A percentile compares a stretch with the other conserved stretches of the same genome.
These are phyloP conservation scores for Helichrysum umbraculigerum DNA, from an alignment of 129 eudicot genomes.

Conservation along the genomic window DNA sequence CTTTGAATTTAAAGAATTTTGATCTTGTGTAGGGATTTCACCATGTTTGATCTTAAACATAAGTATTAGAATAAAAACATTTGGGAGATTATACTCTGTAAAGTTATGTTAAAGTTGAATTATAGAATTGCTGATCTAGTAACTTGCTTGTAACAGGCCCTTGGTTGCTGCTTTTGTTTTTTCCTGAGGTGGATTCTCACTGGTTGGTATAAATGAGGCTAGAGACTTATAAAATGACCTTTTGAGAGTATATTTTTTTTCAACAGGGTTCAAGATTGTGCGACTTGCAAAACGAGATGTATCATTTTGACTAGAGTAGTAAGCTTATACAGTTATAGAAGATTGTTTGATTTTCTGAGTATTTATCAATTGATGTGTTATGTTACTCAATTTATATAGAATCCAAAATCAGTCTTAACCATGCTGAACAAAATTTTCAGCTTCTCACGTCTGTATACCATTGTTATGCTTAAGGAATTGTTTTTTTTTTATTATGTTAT, in stretches of 20 bases:
- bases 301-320: slow-evolving; percentile 25
- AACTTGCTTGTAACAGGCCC: slow-evolving; percentile 47
- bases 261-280: not conserved
- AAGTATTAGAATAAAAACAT: not conserved
- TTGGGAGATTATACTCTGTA: not conserved
- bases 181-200: slow-evolving; percentile 87
- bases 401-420: not conserved
- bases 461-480: not conserved
- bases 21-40: not conserved
- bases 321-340: slow-evolving; percentile 6
- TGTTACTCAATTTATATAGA: slow-evolving; percentile 14
- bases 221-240: slow-evolving; percentile 1
- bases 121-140: slow-evolving; percentile 6
- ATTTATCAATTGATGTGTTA: slow-evolving; percentile 5
- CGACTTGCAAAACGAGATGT: slow-evolving; percentile 18
- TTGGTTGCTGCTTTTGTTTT: slow-evolving; percentile 88
- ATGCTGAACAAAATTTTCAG: not conserved
- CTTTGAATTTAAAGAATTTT: too few species aligned
- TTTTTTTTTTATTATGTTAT: not conserved
- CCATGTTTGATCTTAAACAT: not conserved
- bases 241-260: slow-evolving; percentile 6
- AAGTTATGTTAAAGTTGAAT: not conserved
- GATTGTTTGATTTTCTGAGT: slow-evolving; percentile 15
- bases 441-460: not conserved
- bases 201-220: slow-evolving; percentile 88